Percentiles rank a stretch among this genome's conserved stretches.
Evolutionary conservation across 768 basidiomycete genomes (phyloP).

Genomic region (Auriscalpium microsporum): DNA sequence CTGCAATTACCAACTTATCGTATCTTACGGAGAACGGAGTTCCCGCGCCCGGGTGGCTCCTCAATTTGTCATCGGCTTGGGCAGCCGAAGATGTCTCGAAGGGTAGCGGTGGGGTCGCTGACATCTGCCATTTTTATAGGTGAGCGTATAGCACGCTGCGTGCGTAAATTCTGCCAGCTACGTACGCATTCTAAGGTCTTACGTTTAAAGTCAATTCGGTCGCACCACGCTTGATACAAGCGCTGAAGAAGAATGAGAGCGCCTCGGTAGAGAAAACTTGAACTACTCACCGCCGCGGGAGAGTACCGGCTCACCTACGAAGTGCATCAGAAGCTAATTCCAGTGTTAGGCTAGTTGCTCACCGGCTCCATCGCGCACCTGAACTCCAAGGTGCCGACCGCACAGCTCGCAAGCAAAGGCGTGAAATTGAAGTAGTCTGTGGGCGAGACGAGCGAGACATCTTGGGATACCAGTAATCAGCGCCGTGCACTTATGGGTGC

Average conservation of each 20-base stretch:
- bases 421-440: constrained; percentile 63
- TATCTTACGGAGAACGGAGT: constrained; percentile 28
- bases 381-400: constrained; percentile 81
- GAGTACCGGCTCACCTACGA: constrained; percentile 46
- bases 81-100: constrained; percentile 19
- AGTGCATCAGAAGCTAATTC: background rate
- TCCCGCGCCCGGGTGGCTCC: constrained; percentile 17
- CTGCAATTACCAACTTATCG: constrained; percentile 78
- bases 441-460: constrained; percentile 60
- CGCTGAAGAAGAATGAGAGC: constrained; percentile 26
- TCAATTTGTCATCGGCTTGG: constrained; percentile 12
- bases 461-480: constrained; percentile 23
- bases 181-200: constrained; percentile 51
- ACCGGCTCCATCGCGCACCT: constrained; percentile 77
- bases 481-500: too few relatives aligned
- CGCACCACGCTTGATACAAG: constrained; percentile 71
- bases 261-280: too few relatives aligned
- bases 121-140: constrained; percentile 35
- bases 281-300: constrained; percentile 41
- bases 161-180: too few relatives aligned
- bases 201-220: constrained; percentile 56
- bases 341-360: constrained; percentile 20
- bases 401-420: constrained; percentile 57
- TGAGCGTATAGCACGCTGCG: constrained; percentile 18
- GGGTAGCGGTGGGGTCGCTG: constrained; percentile 43